Evolutionary conservation across 768 basidiomycete genomes (phyloP), one percentile per base, ranked within the genome.

Genomic region (Tricholoma bakamatsutake): DNA sequence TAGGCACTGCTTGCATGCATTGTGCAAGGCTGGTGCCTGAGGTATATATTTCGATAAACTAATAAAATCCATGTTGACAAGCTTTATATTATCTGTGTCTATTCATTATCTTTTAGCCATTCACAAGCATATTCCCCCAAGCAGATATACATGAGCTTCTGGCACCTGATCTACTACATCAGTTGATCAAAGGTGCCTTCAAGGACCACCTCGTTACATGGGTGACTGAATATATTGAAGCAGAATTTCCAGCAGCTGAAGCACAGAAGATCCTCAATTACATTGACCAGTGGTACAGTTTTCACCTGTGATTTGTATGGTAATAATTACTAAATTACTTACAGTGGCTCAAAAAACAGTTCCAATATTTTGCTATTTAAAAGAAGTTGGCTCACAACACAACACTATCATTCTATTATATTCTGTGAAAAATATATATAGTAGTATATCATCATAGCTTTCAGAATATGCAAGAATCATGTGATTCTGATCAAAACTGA

Each of bases 41-140:
- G 18, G 17, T 42, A 42, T 18, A 6, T 42, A 11, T 42, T 27
- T 24, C 45, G 12, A 46, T 12, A 24, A 24, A 24, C 21, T 24
- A 3, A 24, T 24, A 24, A 24, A 24, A 24, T 24, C 21, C 3
- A 24, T 24, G 21, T 24, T 24, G 21, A 24, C 21, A 24, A 24
- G 21, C 21, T 24, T 24, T 4, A 2, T 45, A 24, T 24, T 24
- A 24, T 24, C 21, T 24, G 21, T 21, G 24, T 45, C 11, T 45
- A 13, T 12, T 13, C 21, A 10, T 45, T 7, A 45, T 45, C 12
- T 45, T 45, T 45, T 27, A 45, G 43, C 67, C 43, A 45, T 45
- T 45, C 43, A 45, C 21, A 27, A 45, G 24, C 43, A 45, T 21
- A 1, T 45, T 45, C 43, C 43, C 43, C 18, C 12, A 13, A 45